phyloP scores from a whole-genome alignment of 768 basidiomycete genomes.

The Boletus vermiculosoides region DNA sequence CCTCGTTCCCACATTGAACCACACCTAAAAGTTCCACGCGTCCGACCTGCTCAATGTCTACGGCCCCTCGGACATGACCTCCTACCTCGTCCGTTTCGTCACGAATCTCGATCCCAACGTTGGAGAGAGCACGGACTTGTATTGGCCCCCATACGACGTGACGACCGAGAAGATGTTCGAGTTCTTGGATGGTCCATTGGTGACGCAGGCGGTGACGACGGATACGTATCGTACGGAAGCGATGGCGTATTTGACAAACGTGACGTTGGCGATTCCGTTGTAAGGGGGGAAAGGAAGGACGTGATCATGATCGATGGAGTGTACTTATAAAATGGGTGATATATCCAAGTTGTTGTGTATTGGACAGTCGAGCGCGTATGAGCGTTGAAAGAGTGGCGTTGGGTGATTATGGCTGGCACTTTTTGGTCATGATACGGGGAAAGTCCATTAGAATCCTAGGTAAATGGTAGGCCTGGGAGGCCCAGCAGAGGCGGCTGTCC shows the following conservation, averaged over 20 bases:
- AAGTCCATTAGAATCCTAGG: no score
- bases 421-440: no score
- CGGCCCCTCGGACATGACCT: conserved; percentile 40
- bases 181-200: conserved; percentile 38
- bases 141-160: conserved; percentile 45
- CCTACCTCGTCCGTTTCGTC: conserved; percentile 32
- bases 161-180: conserved; percentile 36
- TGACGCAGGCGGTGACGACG: conserved; percentile 35
- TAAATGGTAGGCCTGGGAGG: no score
- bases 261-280: conserved; percentile 3
- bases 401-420: no score
- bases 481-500: no score
- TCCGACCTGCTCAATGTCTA: conserved; percentile 45
- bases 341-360: no score
- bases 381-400: no score
- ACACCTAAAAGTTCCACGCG: conserved; percentile 36
- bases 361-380: no score
- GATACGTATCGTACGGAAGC: conserved; percentile 45
- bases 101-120: conserved; percentile 40
- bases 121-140: conserved; percentile 24
- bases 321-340: no score
- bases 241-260: conserved; percentile 34
- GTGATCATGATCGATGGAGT: background rate
- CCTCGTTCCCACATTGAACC: background rate
- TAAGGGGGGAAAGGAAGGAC: background rate